A percentile compares a stretch with the other conserved stretches of the same genome.
Conservation (phyloP, 179 eudicot species). For the Vitellaria paradoxa region DNA sequence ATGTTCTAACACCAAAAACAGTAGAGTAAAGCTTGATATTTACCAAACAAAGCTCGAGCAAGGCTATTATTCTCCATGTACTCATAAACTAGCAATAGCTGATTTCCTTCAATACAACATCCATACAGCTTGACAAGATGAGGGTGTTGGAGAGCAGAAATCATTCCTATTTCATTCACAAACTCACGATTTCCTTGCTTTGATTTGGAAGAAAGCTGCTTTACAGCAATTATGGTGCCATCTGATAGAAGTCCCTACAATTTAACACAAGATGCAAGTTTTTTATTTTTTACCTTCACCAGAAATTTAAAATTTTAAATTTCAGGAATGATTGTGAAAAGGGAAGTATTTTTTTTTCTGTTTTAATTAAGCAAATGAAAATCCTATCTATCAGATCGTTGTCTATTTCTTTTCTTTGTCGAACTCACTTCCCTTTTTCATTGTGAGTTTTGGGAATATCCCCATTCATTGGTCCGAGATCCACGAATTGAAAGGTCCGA, state of each 20-base stretch:
- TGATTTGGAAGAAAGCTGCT: constrained; percentile 50
- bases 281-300: background rate
- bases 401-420: no score
- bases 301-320: no score
- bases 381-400: no score
- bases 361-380: no score
- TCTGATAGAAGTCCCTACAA: constrained; percentile 35
- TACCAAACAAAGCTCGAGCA: constrained; percentile 50
- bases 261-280: background rate
- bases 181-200: constrained; percentile 50
- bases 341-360: no score
- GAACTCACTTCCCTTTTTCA: no score
- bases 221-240: constrained; percentile 42
- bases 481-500: no score
- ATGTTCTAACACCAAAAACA: background rate
- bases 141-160: constrained; percentile 47
- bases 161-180: constrained; percentile 47
- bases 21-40: background rate
- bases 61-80: constrained; percentile 49
- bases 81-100: constrained; percentile 41
- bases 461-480: no score
- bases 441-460: no score
- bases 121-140: constrained; percentile 46
- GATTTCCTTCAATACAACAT: constrained; percentile 43
- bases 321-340: no score